Conservation (phyloP, 495 filamentous ascomycete species). For the Daldinia decipiens region DNA sequence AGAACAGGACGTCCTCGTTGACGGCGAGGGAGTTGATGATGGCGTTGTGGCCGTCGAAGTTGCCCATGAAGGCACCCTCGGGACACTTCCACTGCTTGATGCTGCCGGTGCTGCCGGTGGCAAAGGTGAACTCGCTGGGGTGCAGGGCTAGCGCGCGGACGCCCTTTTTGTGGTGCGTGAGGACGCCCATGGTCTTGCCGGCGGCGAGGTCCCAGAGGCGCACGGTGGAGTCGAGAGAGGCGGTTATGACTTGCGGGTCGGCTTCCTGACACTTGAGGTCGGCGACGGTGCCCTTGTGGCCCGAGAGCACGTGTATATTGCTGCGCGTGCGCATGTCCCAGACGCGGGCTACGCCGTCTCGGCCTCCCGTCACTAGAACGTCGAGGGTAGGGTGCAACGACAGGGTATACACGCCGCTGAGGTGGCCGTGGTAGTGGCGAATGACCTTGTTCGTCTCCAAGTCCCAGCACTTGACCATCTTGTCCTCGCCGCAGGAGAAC, state of each 20-base stretch:
- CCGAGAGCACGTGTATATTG: slow-evolving; percentile 92
- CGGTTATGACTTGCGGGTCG: slow-evolving; percentile 93
- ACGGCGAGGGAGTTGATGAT: slow-evolving; percentile 95
- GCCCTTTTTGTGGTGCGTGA: slow-evolving; percentile 99
- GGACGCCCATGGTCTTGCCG: slow-evolving; percentile 92
- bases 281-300: slow-evolving; percentile 89
- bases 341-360: slow-evolving; percentile 92
- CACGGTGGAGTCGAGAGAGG: slow-evolving; percentile 90
- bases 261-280: slow-evolving; percentile 93
- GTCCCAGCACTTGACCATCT: slow-evolving; percentile 99
- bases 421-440: slow-evolving; percentile 96
- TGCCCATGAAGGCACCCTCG: slow-evolving; percentile 98
- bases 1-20: slow-evolving; percentile 95
- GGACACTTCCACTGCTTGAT: slow-evolving; percentile 99
- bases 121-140: slow-evolving; percentile 96
- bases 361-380: slow-evolving; percentile 91
- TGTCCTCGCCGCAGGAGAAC: slow-evolving; percentile 98
- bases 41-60: slow-evolving; percentile 95
- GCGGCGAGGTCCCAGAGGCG: slow-evolving; percentile 97
- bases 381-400: slow-evolving; percentile 93
- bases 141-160: slow-evolving; percentile 87
- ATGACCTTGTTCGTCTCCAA: slow-evolving; percentile 99
- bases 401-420: slow-evolving; percentile 95
- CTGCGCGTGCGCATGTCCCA: slow-evolving; percentile 98
- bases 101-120: slow-evolving; percentile 84